These are phyloP conservation scores for Melaleuca alternifolia DNA, from an alignment of 345 rosid genomes.

Conservation along the genomic window DNA sequence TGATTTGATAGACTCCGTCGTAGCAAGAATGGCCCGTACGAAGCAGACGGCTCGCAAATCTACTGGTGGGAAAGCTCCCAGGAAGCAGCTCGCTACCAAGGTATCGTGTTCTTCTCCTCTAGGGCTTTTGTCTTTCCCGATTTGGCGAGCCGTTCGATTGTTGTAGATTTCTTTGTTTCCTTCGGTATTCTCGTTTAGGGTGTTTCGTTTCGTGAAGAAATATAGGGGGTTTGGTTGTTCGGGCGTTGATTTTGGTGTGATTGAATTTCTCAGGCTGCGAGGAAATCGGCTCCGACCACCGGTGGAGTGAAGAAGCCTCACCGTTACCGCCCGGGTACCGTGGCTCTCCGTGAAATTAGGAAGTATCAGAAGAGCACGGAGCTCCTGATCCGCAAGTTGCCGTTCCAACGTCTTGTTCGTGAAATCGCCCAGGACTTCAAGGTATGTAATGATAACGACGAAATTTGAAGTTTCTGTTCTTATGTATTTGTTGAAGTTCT, in stretches of 20 bases:
- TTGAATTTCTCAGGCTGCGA: constrained; percentile 31
- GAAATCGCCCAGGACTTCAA: constrained; percentile 72
- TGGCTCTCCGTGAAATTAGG: constrained; percentile 62
- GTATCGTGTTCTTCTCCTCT: constrained; percentile 1
- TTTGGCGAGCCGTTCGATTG: not conserved
- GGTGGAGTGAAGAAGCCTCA: constrained; percentile 78
- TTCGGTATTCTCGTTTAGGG: not conserved
- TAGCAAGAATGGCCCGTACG: constrained; percentile 32
- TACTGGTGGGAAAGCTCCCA: constrained; percentile 59
- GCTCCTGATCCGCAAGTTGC: constrained; percentile 62
- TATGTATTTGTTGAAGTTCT: not conserved
- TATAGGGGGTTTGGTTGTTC: not conserved
- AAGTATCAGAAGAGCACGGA: constrained; percentile 66
- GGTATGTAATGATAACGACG: not conserved
- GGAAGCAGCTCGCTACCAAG: constrained; percentile 66
- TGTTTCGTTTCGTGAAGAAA: not conserved
- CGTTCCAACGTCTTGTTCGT: constrained; percentile 64
- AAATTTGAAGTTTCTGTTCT: not conserved
- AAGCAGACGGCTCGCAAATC: constrained; percentile 59
- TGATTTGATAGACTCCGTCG: not conserved
- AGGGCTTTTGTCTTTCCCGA: too few species aligned
- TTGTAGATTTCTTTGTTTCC: not conserved
- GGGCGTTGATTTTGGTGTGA: not conserved
- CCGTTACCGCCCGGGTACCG: constrained; percentile 66
- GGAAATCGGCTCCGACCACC: constrained; percentile 59